These are phyloP conservation scores for Hordeum marinum DNA, from an alignment of 176 grass and related monocot genomes.

Conservation along the genomic window DNA sequence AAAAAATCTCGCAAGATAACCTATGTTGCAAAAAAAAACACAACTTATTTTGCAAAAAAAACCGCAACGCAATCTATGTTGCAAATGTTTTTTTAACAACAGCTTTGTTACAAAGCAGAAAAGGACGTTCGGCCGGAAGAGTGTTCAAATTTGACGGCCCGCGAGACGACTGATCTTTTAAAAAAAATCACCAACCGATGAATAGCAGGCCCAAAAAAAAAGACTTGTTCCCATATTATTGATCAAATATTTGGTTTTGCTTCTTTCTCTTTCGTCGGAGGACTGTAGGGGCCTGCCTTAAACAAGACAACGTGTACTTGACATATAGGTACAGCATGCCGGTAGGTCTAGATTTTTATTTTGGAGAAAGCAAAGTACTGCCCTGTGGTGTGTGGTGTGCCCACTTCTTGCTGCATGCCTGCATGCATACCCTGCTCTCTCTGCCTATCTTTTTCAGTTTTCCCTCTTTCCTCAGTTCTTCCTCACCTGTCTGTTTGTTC, in stretches of 20 bases:
- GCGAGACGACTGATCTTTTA: too few relatives aligned
- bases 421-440: slow-evolving; percentile 33
- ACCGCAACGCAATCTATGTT: too few relatives aligned
- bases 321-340: not conserved
- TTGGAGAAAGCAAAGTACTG: slow-evolving; percentile 8
- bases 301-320: not conserved
- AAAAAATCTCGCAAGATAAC: too few relatives aligned
- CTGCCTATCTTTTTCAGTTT: not conserved
- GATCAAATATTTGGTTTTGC: not conserved
- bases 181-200: too few relatives aligned
- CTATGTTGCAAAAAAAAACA: too few relatives aligned
- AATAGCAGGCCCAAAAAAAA: too few relatives aligned
- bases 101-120: too few relatives aligned
- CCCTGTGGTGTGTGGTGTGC: not conserved
- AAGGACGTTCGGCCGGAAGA: too few relatives aligned
- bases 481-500: slow-evolving; percentile 15
- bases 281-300: not conserved
- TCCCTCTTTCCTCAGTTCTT: not conserved
- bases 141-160: too few relatives aligned
- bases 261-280: not conserved
- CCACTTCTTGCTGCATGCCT: slow-evolving; percentile 24
- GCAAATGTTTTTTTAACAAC: too few relatives aligned
- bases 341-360: slow-evolving; percentile 18
- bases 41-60: too few relatives aligned
- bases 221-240: not conserved